These are phyloP conservation scores for Phytophthora brassicae DNA, from an alignment of 352 stramenopile species.

Conservation along the genomic window DNA sequence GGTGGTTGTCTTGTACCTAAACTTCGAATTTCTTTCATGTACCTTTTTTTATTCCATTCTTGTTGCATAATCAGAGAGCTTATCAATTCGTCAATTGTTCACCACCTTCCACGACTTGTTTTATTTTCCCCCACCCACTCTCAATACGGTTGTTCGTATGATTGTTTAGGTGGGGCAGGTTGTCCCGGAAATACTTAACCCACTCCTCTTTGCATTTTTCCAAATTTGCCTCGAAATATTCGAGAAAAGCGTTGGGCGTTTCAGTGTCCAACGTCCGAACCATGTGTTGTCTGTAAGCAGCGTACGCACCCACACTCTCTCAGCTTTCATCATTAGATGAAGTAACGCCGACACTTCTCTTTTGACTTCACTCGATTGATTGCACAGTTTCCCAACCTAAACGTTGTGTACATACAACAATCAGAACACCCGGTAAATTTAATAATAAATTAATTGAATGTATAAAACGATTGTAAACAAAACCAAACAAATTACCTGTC, in stretches of 20 bases:
- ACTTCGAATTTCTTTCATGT: constrained; percentile 9
- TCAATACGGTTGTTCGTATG: constrained; percentile 14
- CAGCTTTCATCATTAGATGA: constrained; percentile 15
- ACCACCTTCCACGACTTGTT: background rate
- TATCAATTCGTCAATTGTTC: constrained; percentile 10
- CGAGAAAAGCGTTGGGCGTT: background rate
- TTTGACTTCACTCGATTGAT: background rate
- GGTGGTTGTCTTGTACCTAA: constrained; percentile 3
- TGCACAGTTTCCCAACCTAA: constrained; percentile 9
- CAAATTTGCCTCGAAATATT: constrained; percentile 14
- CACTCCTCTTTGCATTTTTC: constrained; percentile 5
- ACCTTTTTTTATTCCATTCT: constrained; percentile 8
- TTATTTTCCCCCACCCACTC: constrained; percentile 9
- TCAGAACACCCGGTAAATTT: too few relatives aligned
- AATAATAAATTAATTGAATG: too few relatives aligned
- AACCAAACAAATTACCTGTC: background rate
- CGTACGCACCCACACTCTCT: background rate
- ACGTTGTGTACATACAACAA: too few relatives aligned
- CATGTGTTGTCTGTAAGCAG: background rate
- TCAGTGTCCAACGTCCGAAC: too few relatives aligned
- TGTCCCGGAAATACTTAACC: constrained; percentile 7
- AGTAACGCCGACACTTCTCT: background rate
- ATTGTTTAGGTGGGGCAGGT: constrained; percentile 3
- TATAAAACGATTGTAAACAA: too few relatives aligned
- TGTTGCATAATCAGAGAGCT: constrained; percentile 11